Conservation (phyloP, 2,329 filamentous ascomycete genomes). For the Fusarium verticillioides region DNA sequence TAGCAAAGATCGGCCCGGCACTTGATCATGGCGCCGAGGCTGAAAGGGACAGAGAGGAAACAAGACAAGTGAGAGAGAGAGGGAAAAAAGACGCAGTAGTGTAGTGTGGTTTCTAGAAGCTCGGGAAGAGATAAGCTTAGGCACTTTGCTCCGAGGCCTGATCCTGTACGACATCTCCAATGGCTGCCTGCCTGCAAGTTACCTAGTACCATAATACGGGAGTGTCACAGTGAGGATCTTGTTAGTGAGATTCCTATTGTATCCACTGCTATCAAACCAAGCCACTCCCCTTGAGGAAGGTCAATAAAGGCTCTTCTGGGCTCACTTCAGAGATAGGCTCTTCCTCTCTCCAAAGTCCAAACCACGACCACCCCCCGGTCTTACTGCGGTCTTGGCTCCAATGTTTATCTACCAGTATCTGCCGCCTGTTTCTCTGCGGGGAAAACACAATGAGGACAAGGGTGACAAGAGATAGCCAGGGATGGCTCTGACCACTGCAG, state of each 20-base stretch:
- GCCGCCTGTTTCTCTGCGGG: constrained; percentile 35
- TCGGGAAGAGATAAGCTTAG: constrained; percentile 22
- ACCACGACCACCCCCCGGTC: constrained; percentile 10
- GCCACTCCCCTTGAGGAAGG: constrained; percentile 35
- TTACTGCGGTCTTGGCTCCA: constrained; percentile 27
- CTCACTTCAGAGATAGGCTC: constrained; percentile 11
- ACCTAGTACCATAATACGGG: not conserved
- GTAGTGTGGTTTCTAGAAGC: constrained; percentile 13
- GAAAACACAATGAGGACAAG: constrained; percentile 8
- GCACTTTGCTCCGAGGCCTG: not conserved
- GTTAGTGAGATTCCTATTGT: constrained; percentile 5
- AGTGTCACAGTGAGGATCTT: not conserved
- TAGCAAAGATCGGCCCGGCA: constrained; percentile 14
- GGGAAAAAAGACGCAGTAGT: not conserved
- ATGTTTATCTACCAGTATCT: constrained; percentile 38
- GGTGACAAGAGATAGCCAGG: not conserved
- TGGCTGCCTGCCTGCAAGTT: not conserved
- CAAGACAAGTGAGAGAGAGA: not conserved
- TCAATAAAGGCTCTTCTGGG: not conserved
- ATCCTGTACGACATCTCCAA: not conserved
- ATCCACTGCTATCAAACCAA: constrained; percentile 32
- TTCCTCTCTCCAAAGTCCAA: not conserved
- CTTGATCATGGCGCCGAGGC: not conserved
- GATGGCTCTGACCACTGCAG: not conserved
- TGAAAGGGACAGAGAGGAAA: not conserved